A percentile compares a stretch with the other conserved stretches of the same genome.
Conservation (phyloP, 2,329 filamentous ascomycete genomes). For the Ascochyta pisi region DNA sequence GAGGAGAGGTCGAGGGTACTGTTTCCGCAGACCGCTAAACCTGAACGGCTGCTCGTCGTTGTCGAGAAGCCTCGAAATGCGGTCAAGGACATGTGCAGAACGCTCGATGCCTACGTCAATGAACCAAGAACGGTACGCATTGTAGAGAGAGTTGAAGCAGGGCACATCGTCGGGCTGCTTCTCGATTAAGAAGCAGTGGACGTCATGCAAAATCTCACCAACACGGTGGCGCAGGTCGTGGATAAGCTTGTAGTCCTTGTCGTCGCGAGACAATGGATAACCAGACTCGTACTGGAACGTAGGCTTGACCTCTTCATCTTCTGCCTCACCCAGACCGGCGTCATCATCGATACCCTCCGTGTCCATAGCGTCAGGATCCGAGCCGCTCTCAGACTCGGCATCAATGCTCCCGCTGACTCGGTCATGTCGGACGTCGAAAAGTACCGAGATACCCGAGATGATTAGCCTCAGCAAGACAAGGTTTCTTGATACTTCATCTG, state of each 20-base stretch:
- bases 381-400: constrained; percentile 60
- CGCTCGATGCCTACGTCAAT: constrained; percentile 96
- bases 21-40: constrained; percentile 88
- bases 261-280: constrained; percentile 73
- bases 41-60: constrained; percentile 93
- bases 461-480: constrained; percentile 88
- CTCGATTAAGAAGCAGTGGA: constrained; percentile 81
- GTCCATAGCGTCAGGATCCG: constrained; percentile 50
- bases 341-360: constrained; percentile 57
- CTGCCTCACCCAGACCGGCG: constrained; percentile 67
- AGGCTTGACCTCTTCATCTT: constrained; percentile 82
- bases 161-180: constrained; percentile 95
- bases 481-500: constrained; percentile 91
- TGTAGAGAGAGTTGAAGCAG: constrained; percentile 92
- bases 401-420: constrained; percentile 41
- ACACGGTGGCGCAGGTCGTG: constrained; percentile 82
- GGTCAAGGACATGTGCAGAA: constrained; percentile 90
- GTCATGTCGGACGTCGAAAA: constrained; percentile 76
- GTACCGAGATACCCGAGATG: constrained; percentile 84
- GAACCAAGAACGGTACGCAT: constrained; percentile 94
- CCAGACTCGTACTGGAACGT: constrained; percentile 90
- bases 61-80: constrained; percentile 82
- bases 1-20: constrained; percentile 90
- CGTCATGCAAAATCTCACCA: constrained; percentile 79
- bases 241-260: constrained; percentile 71